Percentiles rank a stretch among this genome's conserved stretches.
These are phyloP conservation scores for Omphalotus guepiniiformis DNA, from an alignment of 768 basidiomycete genomes.

Conservation along the genomic window DNA sequence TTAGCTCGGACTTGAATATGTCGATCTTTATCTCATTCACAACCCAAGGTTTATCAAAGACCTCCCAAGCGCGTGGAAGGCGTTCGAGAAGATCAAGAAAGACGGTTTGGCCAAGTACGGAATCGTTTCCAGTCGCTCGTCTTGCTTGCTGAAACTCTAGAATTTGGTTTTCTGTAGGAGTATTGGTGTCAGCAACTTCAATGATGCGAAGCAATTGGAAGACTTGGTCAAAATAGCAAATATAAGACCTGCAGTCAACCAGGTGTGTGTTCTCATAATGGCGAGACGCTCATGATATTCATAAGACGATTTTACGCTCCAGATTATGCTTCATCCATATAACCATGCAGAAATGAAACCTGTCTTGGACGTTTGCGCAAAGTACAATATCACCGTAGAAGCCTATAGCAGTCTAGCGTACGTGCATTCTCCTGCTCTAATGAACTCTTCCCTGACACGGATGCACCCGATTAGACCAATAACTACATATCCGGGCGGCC, in stretches of 20 bases:
- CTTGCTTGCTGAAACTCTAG: conserved; percentile 1
- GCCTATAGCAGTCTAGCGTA: conserved; percentile 54
- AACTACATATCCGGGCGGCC: conserved; percentile 55
- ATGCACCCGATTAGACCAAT: conserved; percentile 45
- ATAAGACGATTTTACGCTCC: no score
- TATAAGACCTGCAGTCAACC: conserved; percentile 66
- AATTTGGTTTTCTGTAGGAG: conserved; percentile 34
- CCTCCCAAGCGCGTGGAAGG: conserved; percentile 43
- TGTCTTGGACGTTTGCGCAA: conserved; percentile 42
- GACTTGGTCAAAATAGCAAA: conserved; percentile 58
- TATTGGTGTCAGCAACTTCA: conserved; percentile 75
- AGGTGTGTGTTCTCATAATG: conserved; percentile 35
- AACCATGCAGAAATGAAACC: conserved; percentile 44
- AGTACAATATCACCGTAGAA: conserved; percentile 51
- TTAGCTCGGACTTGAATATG: conserved; percentile 55
- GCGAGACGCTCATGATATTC: no score
- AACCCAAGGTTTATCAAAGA: conserved; percentile 32
- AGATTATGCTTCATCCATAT: conserved; percentile 58
- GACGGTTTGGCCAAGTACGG: conserved; percentile 39
- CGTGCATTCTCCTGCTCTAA: conserved; percentile 8
- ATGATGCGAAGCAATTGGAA: conserved; percentile 45
- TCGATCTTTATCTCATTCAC: conserved; percentile 75
- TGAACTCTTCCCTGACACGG: background rate
- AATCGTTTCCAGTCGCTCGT: background rate
- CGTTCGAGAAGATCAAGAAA: conserved; percentile 51